A percentile compares a stretch with the other conserved stretches of the same genome.
Evolutionary conservation across 2,329 filamentous ascomycete species (phyloP).

Genomic region (Ascocoryne sarcoides): DNA sequence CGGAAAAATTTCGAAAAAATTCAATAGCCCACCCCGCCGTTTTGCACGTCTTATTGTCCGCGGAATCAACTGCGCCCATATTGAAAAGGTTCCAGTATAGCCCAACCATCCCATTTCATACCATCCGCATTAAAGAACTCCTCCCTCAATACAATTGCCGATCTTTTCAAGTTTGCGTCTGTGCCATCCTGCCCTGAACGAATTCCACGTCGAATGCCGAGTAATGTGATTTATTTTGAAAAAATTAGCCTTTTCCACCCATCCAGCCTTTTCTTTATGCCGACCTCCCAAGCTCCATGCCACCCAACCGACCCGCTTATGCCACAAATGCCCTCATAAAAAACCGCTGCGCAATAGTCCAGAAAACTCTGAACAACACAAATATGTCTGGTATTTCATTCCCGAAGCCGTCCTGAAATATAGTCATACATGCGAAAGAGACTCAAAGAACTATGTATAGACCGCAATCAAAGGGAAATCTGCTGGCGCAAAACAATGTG

Average conservation of each 20-base stretch:
- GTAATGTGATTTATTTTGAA: constrained; percentile 11
- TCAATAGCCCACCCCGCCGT: too few species aligned
- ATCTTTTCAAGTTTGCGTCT: constrained; percentile 22
- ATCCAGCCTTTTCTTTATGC: constrained; percentile 26
- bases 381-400: constrained; percentile 25
- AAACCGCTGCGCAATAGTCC: constrained; percentile 22
- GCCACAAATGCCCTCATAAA: constrained; percentile 18
- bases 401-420: constrained; percentile 28
- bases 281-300: constrained; percentile 12
- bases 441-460: constrained; percentile 23
- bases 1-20: too few species aligned
- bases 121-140: constrained; percentile 31
- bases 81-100: too few species aligned
- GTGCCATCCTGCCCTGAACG: too few species aligned
- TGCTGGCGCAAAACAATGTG: constrained; percentile 17
- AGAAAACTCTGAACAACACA: constrained; percentile 22
- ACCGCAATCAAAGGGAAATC: constrained; percentile 21
- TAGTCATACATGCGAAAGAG: constrained; percentile 24
- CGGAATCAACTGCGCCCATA: too few species aligned
- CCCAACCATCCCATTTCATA: constrained; percentile 16
- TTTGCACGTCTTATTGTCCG: too few species aligned
- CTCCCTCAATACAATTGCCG: constrained; percentile 23
- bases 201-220: too few species aligned
- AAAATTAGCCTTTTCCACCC: not conserved
- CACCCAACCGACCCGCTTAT: constrained; percentile 14